Conservation (phyloP, 371 early-diverging fungal genomes). For the Mucor mucedo region DNA sequence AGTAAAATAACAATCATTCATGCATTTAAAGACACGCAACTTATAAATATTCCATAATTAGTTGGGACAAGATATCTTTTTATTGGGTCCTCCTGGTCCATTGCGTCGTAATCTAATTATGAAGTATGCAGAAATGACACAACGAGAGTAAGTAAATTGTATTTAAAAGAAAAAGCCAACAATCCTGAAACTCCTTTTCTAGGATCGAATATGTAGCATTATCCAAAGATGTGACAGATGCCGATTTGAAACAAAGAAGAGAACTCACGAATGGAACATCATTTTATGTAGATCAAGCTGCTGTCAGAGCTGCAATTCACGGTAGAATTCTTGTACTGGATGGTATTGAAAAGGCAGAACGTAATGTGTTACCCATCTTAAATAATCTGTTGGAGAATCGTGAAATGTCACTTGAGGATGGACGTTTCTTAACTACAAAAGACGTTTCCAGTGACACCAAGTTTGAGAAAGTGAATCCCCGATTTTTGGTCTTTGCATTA, state of each 20-base stretch:
- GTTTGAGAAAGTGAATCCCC: slow-evolving; percentile 73
- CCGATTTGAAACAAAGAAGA: slow-evolving; percentile 85
- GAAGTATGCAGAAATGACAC: slow-evolving; percentile 77
- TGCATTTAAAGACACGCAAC: neutral
- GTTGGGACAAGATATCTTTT: slow-evolving; percentile 85
- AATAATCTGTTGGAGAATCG: slow-evolving; percentile 89
- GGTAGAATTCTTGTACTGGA: slow-evolving; percentile 83
- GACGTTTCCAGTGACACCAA: slow-evolving; percentile 58
- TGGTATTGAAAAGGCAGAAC: slow-evolving; percentile 86
- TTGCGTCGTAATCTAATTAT: slow-evolving; percentile 72
- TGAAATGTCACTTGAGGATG: slow-evolving; percentile 89
- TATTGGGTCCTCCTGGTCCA: slow-evolving; percentile 82
- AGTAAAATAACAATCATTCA: slow-evolving; percentile 18
- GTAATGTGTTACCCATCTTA: slow-evolving; percentile 85
- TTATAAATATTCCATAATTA: slow-evolving; percentile 10
- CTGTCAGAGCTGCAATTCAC: slow-evolving; percentile 82
- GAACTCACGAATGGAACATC: slow-evolving; percentile 78
- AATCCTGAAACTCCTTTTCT: slow-evolving; percentile 5
- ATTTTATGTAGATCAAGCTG: slow-evolving; percentile 78
- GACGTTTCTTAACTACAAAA: slow-evolving; percentile 76
- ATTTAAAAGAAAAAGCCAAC: neutral
- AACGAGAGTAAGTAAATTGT: slow-evolving; percentile 44
- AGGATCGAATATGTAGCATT: slow-evolving; percentile 81
- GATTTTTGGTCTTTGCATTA: slow-evolving; percentile 80
- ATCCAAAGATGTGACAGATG: slow-evolving; percentile 80